phyloP scores from a whole-genome alignment of 371 early-diverging fungal genomes.

The Saksenaea oblongispora region DNA sequence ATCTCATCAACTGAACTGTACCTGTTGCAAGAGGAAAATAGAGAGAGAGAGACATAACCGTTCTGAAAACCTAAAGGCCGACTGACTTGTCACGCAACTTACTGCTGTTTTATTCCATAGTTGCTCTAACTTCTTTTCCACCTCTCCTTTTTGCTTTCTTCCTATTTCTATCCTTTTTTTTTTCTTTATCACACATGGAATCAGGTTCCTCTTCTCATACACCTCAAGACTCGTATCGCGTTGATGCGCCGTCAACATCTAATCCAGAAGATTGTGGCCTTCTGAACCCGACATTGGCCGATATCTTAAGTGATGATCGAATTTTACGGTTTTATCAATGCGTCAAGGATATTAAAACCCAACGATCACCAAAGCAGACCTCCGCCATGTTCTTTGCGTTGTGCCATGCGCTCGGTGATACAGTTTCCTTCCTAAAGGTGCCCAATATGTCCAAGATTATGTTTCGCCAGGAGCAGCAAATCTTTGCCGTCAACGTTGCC shows the following conservation, averaged over 20 bases:
- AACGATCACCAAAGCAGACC: conserved; percentile 43
- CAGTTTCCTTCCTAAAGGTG: conserved; percentile 43
- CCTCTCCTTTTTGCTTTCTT: background rate
- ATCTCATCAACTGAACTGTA: background rate
- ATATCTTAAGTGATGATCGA: conserved; percentile 49
- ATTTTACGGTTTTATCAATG: conserved; percentile 51
- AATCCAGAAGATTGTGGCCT: conserved; percentile 39
- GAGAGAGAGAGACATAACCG: background rate
- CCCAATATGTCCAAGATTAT: conserved; percentile 50
- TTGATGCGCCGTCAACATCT: conserved; percentile 5
- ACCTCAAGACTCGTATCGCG: conserved; percentile 14
- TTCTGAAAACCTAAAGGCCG: conserved; percentile 5
- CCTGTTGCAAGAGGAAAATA: background rate
- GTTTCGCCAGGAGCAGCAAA: conserved; percentile 52
- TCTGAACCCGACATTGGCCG: conserved; percentile 45
- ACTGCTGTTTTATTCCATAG: background rate
- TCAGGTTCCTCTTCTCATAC: conserved; percentile 9
- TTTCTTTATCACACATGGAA: conserved; percentile 8
- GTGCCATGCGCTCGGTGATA: conserved; percentile 49
- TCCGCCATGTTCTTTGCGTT: conserved; percentile 54
- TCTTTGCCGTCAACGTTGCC: conserved; percentile 47
- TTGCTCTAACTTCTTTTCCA: background rate
- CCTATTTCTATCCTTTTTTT: background rate
- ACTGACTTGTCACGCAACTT: conserved; percentile 6
- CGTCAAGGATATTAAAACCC: conserved; percentile 53